Evolutionary conservation across 139 green algal genomes (phyloP), one percentile per base, ranked within the genome.

Genomic region (Limnomonas spitsbergensis): DNA sequence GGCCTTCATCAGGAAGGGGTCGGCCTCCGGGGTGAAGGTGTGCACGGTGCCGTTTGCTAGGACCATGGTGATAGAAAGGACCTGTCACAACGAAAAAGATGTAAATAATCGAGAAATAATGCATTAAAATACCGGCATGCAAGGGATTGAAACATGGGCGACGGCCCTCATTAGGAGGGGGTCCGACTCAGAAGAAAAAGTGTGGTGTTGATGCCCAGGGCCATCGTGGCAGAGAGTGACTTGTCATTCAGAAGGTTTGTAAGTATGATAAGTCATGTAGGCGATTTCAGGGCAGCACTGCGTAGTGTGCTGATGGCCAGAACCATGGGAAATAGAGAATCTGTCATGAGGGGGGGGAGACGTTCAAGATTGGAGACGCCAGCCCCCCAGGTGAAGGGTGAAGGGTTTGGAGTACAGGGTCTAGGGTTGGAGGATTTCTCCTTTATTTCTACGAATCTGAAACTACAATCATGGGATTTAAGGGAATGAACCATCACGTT

Each of bases 31-130:
- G 0, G 84, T 88, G 66, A 95, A 84, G 3, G 84, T 77, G n/a
- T 77, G 54, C 36, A 92, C 26, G 0, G 85, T 93, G 37, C 93
- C 92, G 84, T 97, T 93, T 3, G 90, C 91, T 29, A 94, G 74
- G 37, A 94, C 86, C 68, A 95, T 56, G 26, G 83, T 77, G 6
- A 95, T 71, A 3, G 66, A 80, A n/a, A 90, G 42, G n/a, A 85
- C 79, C 79, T 89, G 84, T n/a, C n/a, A n/a, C n/a, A n/a, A n/a
- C n/a, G n/a, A n/a, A n/a, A n/a, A n/a, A n/a, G 0, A 42, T 71
- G 61, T 38, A 26, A 37, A 26, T 6, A 26, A 31, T 34, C 24
- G 20, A 26, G 61, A 61, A n/a, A n/a, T n/a, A n/a, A n/a, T n/a
- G n/a, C n/a, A n/a, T n/a, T n/a, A n/a, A n/a, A n/a, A n/a, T n/a